Evolutionary conservation across 306 rosid species (phyloP).

Genomic region (Morella rubra): DNA sequence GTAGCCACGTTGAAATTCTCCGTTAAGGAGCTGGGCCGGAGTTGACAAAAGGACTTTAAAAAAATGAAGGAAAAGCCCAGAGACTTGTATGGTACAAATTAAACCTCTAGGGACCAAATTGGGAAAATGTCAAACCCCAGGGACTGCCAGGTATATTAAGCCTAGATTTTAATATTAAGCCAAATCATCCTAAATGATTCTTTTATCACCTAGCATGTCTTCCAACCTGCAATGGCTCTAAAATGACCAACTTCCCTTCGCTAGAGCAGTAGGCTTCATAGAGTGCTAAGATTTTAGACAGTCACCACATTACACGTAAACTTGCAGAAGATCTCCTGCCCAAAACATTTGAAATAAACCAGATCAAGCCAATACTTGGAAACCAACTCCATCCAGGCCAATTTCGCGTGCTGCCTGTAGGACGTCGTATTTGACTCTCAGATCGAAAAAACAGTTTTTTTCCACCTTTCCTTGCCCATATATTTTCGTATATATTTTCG

Average conservation of each 20-base stretch:
- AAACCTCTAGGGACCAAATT: too few relatives aligned
- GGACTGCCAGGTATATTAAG: too few relatives aligned
- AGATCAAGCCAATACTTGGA: background rate
- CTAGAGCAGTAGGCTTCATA: background rate
- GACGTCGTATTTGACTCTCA: background rate
- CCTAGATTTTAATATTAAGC: background rate
- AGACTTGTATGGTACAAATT: too few relatives aligned
- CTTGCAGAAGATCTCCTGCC: background rate
- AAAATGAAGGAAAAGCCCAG: too few relatives aligned
- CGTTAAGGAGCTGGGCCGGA: too few relatives aligned
- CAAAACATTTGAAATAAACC: background rate
- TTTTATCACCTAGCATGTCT: background rate
- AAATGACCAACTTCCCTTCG: background rate
- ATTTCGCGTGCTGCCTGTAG: background rate
- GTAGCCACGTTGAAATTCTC: too few relatives aligned
- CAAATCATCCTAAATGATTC: background rate
- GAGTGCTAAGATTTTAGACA: background rate
- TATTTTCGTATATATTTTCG: background rate
- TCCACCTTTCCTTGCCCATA: background rate
- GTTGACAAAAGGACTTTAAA: too few relatives aligned
- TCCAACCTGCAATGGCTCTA: background rate
- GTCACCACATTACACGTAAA: background rate
- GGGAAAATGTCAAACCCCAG: too few relatives aligned
- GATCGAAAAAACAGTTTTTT: background rate
- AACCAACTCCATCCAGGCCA: background rate